Conservation (phyloP, 352 stramenopile species). For the Phytophthora pistaciae region DNA sequence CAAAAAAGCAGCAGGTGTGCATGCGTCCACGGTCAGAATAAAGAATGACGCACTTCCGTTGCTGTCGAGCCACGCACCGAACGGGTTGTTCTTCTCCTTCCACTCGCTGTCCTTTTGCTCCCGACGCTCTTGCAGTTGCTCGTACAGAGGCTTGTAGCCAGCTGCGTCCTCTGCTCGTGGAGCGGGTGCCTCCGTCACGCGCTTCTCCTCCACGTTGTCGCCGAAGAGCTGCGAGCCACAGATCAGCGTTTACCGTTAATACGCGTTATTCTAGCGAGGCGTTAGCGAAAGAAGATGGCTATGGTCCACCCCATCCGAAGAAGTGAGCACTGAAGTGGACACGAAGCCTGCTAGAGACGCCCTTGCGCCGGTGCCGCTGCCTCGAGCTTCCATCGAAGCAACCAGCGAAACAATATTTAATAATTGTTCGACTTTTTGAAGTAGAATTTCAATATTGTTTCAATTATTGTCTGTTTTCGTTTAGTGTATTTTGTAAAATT, state of each 20-base stretch:
- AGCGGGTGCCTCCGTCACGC: conserved; percentile 73
- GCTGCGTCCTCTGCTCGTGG: conserved; percentile 45
- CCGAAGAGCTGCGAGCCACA: conserved; percentile 76
- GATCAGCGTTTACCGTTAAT: neutral
- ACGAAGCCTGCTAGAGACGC: conserved; percentile 77
- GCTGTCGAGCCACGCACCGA: conserved; percentile 48
- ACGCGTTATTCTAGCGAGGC: neutral
- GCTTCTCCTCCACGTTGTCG: conserved; percentile 87
- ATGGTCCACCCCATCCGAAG: conserved; percentile 77
- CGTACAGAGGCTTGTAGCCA: conserved; percentile 82
- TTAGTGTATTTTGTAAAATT: too few species aligned
- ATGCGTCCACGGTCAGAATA: neutral
- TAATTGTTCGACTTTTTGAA: too few species aligned
- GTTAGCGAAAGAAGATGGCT: neutral
- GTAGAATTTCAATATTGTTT: too few species aligned
- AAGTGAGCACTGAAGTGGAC: conserved; percentile 86
- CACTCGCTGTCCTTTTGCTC: conserved; percentile 88
- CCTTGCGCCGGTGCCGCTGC: conserved; percentile 29
- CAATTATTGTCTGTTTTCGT: too few species aligned
- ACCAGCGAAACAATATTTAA: too few species aligned
- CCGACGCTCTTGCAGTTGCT: conserved; percentile 81
- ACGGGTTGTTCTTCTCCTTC: conserved; percentile 92
- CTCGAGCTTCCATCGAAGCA: neutral
- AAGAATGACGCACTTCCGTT: neutral
- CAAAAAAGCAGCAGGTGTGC: too few species aligned